Base-by-base conservation (phyloP, 2,329 filamentous ascomycete genomes). In the Huntiella abstrusa region DNA sequence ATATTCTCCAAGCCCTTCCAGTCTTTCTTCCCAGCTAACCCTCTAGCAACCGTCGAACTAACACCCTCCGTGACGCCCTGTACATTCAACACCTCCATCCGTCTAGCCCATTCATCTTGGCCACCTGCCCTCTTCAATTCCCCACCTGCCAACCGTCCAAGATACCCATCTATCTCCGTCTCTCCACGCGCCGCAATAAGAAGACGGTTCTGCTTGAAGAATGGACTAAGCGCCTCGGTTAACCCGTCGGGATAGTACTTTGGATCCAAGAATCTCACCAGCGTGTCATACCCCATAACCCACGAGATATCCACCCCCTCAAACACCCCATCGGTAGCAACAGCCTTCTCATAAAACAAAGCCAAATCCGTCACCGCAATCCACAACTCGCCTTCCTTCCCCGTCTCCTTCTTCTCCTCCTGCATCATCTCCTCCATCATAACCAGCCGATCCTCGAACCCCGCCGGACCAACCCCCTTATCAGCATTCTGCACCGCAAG, bases 281-380 rank as follows among this genome's bases (percentile, higher is more conserved):
- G 62, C 0, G 83, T 88, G 55, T 88, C 83, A 57, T 76, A 88
- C 22, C 83, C 83, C 1, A 75, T 71, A 3, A 82, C 62, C 54
- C 85, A 80, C 45, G 69, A 63, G 5, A 58, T 33, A 16, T 34
- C 4, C 56, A 45, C 52, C 73, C 0, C 63, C 62, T 0, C 59
- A 58, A 6, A 58, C 55, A 0, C 65, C 62, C 22, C 87, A 75
- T 1, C 41, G 16, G 42, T 40, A 15, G 73, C 74, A 10, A 55
- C 53, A 5, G 75, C 73, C 61, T 88, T 88, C 55, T 79, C 76
- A 49, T 75, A 73, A 54, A 88, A 91, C 57, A 79, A 86, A 0
- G 83, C 78, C 54, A 72, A 67, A 33, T 71, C 80, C 0, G 80
- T 84, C 1, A 91, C 67, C 1, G 69, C 81, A 34, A 88, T 69